These are phyloP conservation scores for Grigorovia transvaalensis DNA, from an alignment of 805 yeast genomes.

Conservation along the genomic window DNA sequence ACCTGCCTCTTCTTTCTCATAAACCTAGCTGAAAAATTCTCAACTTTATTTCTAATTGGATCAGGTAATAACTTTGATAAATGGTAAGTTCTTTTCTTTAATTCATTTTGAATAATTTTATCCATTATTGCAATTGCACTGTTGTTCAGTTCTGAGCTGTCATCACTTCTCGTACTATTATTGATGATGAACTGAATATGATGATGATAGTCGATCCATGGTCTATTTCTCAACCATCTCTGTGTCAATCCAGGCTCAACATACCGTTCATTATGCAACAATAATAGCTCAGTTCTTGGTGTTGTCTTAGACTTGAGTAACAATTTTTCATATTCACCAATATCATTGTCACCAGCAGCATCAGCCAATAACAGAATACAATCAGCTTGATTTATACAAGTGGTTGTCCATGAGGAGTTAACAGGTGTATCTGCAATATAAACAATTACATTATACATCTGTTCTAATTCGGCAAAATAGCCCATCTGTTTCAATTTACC, in stretches of 20 bases:
- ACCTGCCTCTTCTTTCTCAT: constrained; percentile 18
- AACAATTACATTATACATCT: constrained; percentile 74
- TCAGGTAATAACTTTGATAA: constrained; percentile 25
- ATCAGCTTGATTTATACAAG: constrained; percentile 92
- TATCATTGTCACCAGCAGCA: constrained; percentile 57
- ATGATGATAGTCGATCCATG: constrained; percentile 91
- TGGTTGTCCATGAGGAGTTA: constrained; percentile 79
- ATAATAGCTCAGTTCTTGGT: constrained; percentile 77
- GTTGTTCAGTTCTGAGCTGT: constrained; percentile 13
- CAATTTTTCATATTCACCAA: constrained; percentile 80
- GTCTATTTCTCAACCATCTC: constrained; percentile 71
- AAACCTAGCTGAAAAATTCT: constrained; percentile 27
- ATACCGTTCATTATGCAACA: constrained; percentile 71
- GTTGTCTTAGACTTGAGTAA: constrained; percentile 67
- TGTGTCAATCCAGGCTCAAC: constrained; percentile 82
- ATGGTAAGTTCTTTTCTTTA: constrained; percentile 24
- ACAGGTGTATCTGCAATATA: constrained; percentile 82
- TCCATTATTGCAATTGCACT: constrained; percentile 13
- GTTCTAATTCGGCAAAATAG: constrained; percentile 84
- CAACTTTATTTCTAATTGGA: constrained; percentile 30
- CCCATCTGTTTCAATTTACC: constrained; percentile 82
- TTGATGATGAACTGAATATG: constrained; percentile 57
- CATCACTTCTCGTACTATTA: constrained; percentile 5
- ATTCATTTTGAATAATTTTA: constrained; percentile 23
- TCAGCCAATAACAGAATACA: constrained; percentile 85